Evolutionary conservation across 305 asterid genomes (phyloP), one percentile per base, ranked within the genome.

Genomic region (Stenogyne calaminthoides): DNA sequence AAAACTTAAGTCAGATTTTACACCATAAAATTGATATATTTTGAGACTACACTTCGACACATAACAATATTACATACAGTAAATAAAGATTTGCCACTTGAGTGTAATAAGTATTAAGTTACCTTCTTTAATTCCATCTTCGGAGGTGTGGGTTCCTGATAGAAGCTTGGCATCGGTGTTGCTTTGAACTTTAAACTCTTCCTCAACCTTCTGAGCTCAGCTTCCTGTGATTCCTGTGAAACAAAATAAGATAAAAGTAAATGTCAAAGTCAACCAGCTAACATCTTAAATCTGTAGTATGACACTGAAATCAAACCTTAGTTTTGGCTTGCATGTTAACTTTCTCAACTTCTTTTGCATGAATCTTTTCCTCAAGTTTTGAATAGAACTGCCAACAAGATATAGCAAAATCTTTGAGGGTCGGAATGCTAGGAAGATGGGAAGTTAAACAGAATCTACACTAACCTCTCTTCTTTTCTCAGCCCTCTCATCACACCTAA

Each of bases 161-260:
- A 92, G 82, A 92, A 92, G 80, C 84, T 92, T 15, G 98, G 98
- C 97, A 92, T 92, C 1, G 98, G 98, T 54, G 97, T 90, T 29
- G 98, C 98, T 83, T 90, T 92, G 75, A 92, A 92, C 76, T 76
- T 85, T 88, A 92, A 87, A 66, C 84, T 84, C 86, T 90, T 90
- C 83, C 98, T 83, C 58, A 88, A 82, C 93, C 76, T 87, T 84
- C 69, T 92, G 61, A 92, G 73, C 81, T 92, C 98, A 9, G 97
- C 95, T 83, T 92, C 96, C 63, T 81, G 97, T 71, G 88, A 36
- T 84, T 92, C 96, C 98, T 92, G 85, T 69, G 69, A 72, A 36
- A 70, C 11, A 78, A 55, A 39, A 57, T 20, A 77, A 32, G 44
- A 69, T 11, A 34, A 62, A 29, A 51, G 65, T 20, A 55, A 61